Evolutionary conservation across 139 green algal species (phyloP), one percentile per base, ranked within the genome.

Genomic region (Klebsormidium nitens): DNA sequence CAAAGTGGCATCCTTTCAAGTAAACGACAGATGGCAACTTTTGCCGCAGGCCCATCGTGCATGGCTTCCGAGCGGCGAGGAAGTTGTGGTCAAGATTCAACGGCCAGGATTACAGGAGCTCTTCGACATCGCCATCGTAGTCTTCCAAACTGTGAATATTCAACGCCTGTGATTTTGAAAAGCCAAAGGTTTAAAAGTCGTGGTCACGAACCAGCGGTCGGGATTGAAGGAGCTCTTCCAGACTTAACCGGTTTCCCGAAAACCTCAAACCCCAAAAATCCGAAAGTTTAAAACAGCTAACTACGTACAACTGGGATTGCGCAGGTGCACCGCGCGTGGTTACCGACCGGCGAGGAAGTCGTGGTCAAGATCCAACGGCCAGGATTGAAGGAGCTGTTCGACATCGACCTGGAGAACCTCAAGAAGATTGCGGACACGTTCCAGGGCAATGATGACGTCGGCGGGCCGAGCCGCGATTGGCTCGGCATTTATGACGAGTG

Each of bases 401-500:
- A 96, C 78, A 93, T 98, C 50, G 93, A 97, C 80, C 83, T 96
- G n/a, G 93, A 95, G 77, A 96, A 97, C 80, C 80, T 98, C 31
- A 82, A 88, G 11, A 66, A 92, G 19, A 77, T 97, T 63, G 88
- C 91, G 1, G 77, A 96, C 81, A 85, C 80, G 74, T 72, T 80
- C 36, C 68, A 81, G 46, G 77, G 76, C 62, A 70, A 85, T 48
- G 94, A 99, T 83, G 89, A 90, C 66, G 95, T 86, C 3, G 94
- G 97, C 75, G 94, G 94, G 44, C 91, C 94, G 2, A 90, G 89
- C 2, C 83, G 94, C 50, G 94, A 99, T 83, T 99, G 94, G 94
- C 89, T 97, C 26, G 93, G 93, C 64, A 99, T 99, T 75, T 99
- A 98, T 75, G 94, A 99, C 78, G 94, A 99, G 83, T 97, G 90